Conservation (phyloP, 1,139 yeast species). For the Pichia kudriavzevii region DNA sequence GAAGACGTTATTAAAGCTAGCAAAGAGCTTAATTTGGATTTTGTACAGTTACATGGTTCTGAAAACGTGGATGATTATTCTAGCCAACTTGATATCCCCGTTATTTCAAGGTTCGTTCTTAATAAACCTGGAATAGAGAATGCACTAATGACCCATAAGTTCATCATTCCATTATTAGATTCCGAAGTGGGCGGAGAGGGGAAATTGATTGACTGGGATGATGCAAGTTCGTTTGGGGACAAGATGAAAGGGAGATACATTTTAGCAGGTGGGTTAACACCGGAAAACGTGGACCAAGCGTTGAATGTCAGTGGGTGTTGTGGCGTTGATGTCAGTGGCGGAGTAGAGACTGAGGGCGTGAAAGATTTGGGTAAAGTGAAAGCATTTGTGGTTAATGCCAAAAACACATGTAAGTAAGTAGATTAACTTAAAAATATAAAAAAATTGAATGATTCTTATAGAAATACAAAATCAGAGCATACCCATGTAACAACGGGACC, state of each 20-base stretch:
- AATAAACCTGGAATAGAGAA: constrained; percentile 32
- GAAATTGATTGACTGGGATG: constrained; percentile 61
- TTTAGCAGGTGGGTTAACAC: constrained; percentile 85
- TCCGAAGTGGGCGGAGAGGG: constrained; percentile 95
- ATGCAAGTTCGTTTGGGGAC: constrained; percentile 35
- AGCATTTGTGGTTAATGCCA: constrained; percentile 49
- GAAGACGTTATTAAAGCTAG: constrained; percentile 50
- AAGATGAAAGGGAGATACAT: constrained; percentile 43
- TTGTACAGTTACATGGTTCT: constrained; percentile 84
- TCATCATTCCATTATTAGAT: constrained; percentile 62
- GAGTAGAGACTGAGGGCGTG: constrained; percentile 73
- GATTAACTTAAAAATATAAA: not conserved
- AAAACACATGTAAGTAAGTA: constrained; percentile 3
- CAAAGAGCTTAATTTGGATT: constrained; percentile 49
- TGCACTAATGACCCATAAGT: constrained; percentile 28
- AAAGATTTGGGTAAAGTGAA: constrained; percentile 62
- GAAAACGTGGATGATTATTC: constrained; percentile 58
- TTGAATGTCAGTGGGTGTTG: constrained; percentile 42
- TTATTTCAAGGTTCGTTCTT: constrained; percentile 71
- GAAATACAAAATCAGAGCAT: too few relatives aligned
- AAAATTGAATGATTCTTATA: not conserved
- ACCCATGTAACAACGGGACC: too few relatives aligned
- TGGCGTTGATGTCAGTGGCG: constrained; percentile 94
- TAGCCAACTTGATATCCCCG: constrained; percentile 34
- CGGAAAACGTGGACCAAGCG: constrained; percentile 60